These are phyloP conservation scores for Ustilago shanxiensis DNA, from an alignment of 1,284 basidiomycete species.

Conservation along the genomic window DNA sequence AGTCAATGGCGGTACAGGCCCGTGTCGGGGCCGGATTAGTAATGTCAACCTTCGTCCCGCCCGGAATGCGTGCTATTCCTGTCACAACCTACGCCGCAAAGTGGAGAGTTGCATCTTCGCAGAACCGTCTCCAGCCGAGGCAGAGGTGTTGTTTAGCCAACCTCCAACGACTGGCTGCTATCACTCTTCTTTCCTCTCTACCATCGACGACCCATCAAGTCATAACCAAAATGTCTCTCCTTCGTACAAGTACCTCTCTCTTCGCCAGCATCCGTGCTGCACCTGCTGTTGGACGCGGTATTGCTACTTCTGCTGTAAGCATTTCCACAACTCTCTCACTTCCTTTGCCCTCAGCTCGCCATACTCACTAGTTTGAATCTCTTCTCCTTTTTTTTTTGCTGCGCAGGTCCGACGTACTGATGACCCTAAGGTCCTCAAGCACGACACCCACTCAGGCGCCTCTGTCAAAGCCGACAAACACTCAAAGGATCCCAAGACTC, in stretches of 20 bases:
- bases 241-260: constrained; percentile 28
- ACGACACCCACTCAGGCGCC: constrained; percentile 51
- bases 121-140: not conserved
- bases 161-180: not conserved
- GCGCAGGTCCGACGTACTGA: constrained; percentile 37
- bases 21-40: not conserved
- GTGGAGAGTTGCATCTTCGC: not conserved
- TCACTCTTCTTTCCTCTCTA: not conserved
- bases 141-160: not conserved
- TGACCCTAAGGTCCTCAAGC: constrained; percentile 39
- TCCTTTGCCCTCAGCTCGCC: not conserved
- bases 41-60: not conserved
- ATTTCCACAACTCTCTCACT: not conserved
- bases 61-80: not conserved
- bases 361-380: not conserved
- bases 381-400: not conserved
- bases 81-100: too few relatives aligned
- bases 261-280: constrained; percentile 17
- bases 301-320: constrained; percentile 43
- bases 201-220: constrained; percentile 2
- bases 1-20: too few relatives aligned
- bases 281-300: constrained; percentile 14
- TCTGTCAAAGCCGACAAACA: constrained; percentile 54
- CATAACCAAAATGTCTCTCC: constrained; percentile 35
- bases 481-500: constrained; percentile 49